Conservation (phyloP, 1,284 basidiomycete genomes). For the Athelia sp. region DNA sequence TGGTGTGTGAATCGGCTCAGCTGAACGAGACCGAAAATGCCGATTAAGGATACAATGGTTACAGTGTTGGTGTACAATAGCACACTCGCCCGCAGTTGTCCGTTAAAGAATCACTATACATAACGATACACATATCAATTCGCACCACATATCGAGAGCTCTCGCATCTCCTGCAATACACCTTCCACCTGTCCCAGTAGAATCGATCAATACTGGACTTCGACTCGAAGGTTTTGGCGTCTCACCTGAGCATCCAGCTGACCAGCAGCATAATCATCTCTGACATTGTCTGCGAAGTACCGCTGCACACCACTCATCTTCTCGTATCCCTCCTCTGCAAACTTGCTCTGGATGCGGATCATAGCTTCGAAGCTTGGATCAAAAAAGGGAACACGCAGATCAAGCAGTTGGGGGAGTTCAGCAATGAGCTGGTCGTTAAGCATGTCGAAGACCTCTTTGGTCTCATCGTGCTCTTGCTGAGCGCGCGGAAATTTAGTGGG, state of each 20-base stretch:
- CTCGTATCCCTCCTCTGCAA: conserved; percentile 97
- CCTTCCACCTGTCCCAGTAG: conserved; percentile 64
- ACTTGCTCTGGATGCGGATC: conserved; percentile 96
- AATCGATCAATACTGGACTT: too few species aligned
- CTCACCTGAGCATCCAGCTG: conserved; percentile 89
- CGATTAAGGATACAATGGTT: neutral
- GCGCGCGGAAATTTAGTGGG: conserved; percentile 88
- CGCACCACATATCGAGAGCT: conserved; percentile 84
- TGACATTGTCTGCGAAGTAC: conserved; percentile 86
- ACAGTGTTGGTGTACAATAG: neutral
- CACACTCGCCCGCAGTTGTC: neutral
- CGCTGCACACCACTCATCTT: conserved; percentile 95
- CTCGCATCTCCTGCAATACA: conserved; percentile 94
- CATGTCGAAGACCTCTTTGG: conserved; percentile 89
- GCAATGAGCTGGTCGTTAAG: conserved; percentile 89
- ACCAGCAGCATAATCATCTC: conserved; percentile 96
- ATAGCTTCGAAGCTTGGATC: conserved; percentile 99
- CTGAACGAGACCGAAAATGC: too few species aligned
- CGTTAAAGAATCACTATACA: conserved; percentile 5
- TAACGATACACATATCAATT: conserved; percentile 17
- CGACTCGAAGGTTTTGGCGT: too few species aligned
- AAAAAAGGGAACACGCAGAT: conserved; percentile 94
- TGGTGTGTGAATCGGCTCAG: too few species aligned
- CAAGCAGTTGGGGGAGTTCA: conserved; percentile 90
- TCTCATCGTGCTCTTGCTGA: conserved; percentile 92